phyloP scores from a whole-genome alignment of 345 rosid species.

The Eucalyptus coolabah region DNA sequence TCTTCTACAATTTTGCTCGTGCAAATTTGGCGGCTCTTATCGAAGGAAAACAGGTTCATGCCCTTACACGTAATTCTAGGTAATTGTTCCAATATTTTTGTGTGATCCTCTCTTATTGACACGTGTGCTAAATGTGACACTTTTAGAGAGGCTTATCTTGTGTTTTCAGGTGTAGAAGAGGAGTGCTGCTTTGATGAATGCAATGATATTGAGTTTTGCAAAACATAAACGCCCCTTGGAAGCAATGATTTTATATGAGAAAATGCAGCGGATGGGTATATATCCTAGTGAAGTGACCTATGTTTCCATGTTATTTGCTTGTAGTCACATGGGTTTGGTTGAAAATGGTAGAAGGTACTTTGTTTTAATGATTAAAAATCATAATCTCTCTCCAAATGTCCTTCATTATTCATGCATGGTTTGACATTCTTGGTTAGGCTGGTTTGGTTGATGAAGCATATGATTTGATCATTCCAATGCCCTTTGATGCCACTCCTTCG shows the following conservation, averaged over 20 bases:
- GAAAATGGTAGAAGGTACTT: constrained; percentile 49
- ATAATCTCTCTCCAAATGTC: constrained; percentile 38
- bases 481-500: constrained; percentile 51
- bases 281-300: constrained; percentile 61
- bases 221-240: constrained; percentile 48
- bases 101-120: constrained; percentile 53
- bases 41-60: constrained; percentile 61
- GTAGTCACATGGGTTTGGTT: constrained; percentile 66
- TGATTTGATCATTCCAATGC: constrained; percentile 44
- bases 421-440: constrained; percentile 69
- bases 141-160: constrained; percentile 41
- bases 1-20: constrained; percentile 66
- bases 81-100: constrained; percentile 33
- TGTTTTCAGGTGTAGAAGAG: constrained; percentile 25
- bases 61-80: constrained; percentile 43
- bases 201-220: constrained; percentile 48
- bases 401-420: constrained; percentile 84
- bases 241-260: constrained; percentile 69
- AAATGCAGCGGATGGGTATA: constrained; percentile 69
- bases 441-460: constrained; percentile 51
- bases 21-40: constrained; percentile 53
- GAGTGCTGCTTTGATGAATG: constrained; percentile 58
- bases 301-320: constrained; percentile 56
- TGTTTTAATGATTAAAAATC: constrained; percentile 38
- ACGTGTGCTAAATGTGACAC: constrained; percentile 79